Base-by-base conservation (phyloP, 2,329 filamentous ascomycete genomes). In the Trichoderma atrobrunneum region DNA sequence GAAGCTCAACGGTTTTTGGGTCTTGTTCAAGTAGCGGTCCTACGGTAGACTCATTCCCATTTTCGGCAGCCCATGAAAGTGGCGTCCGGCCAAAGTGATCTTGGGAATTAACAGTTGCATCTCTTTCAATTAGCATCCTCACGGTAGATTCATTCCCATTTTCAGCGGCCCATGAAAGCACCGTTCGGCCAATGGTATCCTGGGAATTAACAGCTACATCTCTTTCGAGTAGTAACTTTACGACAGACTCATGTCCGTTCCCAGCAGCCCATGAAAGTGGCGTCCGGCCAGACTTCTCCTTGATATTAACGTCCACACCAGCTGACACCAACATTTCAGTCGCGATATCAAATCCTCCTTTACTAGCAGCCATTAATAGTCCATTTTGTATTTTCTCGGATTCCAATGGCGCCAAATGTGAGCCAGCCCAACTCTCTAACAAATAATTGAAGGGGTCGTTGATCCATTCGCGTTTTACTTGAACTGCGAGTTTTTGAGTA, bases 91-190 rank as follows among this genome's bases (percentile, higher is more conserved):
- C 16, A 2, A 1, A 12, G 14, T 16, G 3, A 21, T 63, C 61
- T 0, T 1, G 5, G 3, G 1, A 1, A 1, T 63, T 0, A 2
- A 21, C 3, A 1, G 0, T 4, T 6, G 24, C 26, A 4, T 12
- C 5, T 4, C 6, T 14, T 3, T 8, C 10, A n/a, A 30, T 3
- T 1, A 39, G 34, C 1, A 43, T 4, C 2, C 18, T 24, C 4
- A n/a, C 24, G 1, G 30, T 4, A 30, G 16, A 11, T 14, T 39
- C 24, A 1, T 34, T 63, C 7, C 16, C 36, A 5, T 28, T 57
- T 4, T 5, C n/a, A 32, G 24, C 16, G 7, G 61, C 61, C 61
- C 61, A 48, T 30, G 61, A 43, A n/a, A 43, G 36, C 5, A 34
- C 24, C 2, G 61, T n/a, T 8, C 34, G 10, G n/a, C 12, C 7